phyloP scores from a whole-genome alignment of 2,329 filamentous ascomycete species.

The Colletotrichum karsti region DNA sequence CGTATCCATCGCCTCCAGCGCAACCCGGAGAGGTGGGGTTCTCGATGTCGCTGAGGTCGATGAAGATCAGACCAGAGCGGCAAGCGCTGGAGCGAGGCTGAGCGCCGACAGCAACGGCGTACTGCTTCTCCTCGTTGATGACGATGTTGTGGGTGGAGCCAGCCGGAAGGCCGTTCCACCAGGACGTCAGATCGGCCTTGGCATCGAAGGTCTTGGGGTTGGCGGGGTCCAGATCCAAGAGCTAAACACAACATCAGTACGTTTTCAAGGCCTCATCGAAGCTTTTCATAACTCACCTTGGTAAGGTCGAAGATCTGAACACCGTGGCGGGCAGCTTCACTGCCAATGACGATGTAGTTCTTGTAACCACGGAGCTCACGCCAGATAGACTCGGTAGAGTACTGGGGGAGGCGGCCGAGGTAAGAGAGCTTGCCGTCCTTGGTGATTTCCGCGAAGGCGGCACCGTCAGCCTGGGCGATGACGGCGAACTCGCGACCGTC shows the following conservation, averaged over 20 bases:
- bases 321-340: conserved; percentile 55
- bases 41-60: conserved; percentile 59
- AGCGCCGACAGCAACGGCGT: conserved; percentile 52
- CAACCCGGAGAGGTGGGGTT: conserved; percentile 59
- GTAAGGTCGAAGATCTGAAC: conserved; percentile 70
- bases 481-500: conserved; percentile 41
- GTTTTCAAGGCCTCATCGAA: background rate
- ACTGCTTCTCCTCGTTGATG: conserved; percentile 52
- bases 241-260: conserved; percentile 34
- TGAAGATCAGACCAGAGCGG: conserved; percentile 59
- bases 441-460: conserved; percentile 53
- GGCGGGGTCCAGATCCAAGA: conserved; percentile 53
- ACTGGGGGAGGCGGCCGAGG: conserved; percentile 48
- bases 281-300: conserved; percentile 36
- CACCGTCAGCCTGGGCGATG: conserved; percentile 45
- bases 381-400: conserved; percentile 37
- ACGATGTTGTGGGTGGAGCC: conserved; percentile 58
- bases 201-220: conserved; percentile 40
- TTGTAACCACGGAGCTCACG: conserved; percentile 44
- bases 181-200: conserved; percentile 40
- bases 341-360: conserved; percentile 43
- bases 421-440: conserved; percentile 50
- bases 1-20: conserved; percentile 53
- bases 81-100: conserved; percentile 47
- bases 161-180: conserved; percentile 36